Conservation (phyloP, 2,329 filamentous ascomycete genomes). For the Neofusicoccum kwambonambiense region DNA sequence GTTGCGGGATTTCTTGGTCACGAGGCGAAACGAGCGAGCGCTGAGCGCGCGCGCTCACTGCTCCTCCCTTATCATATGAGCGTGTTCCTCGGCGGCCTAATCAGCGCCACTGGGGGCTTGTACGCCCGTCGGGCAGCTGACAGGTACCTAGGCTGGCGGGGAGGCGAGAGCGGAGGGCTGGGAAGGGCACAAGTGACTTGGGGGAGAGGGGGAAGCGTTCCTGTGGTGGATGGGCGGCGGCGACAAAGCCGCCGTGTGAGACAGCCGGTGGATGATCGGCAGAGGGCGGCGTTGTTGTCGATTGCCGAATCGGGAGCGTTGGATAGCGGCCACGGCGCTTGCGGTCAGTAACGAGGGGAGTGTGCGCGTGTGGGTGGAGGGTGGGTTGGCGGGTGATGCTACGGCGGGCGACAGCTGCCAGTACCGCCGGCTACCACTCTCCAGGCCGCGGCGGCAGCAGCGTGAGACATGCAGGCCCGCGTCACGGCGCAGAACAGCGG, state of each 20-base stretch:
- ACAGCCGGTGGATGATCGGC: neutral
- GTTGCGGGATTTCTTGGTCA: constrained; percentile 14
- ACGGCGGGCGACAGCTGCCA: constrained; percentile 16
- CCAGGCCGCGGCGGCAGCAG: neutral
- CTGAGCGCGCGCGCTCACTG: neutral
- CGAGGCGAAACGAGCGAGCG: neutral
- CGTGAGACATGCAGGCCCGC: neutral
- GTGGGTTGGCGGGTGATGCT: constrained; percentile 1
- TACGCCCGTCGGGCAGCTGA: neutral
- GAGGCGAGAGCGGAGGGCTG: neutral
- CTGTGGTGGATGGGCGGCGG: neutral
- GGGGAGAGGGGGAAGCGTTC: neutral
- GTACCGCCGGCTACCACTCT: neutral
- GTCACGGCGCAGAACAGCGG: neutral
- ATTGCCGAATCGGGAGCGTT: constrained; percentile 11
- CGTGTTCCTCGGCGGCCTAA: neutral
- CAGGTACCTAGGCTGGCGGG: neutral
- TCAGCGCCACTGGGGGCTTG: neutral
- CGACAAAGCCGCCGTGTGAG: neutral
- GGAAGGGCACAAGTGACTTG: neutral
- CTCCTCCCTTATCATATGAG: constrained; percentile 4
- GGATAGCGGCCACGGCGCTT: constrained; percentile 7
- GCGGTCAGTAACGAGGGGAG: neutral
- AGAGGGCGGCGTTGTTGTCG: constrained; percentile 1
- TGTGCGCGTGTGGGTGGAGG: neutral